Evolutionary conservation across 169 alveolate species (phyloP), one percentile per base, ranked within the genome.

Genomic region (Plasmodium relictum): DNA sequence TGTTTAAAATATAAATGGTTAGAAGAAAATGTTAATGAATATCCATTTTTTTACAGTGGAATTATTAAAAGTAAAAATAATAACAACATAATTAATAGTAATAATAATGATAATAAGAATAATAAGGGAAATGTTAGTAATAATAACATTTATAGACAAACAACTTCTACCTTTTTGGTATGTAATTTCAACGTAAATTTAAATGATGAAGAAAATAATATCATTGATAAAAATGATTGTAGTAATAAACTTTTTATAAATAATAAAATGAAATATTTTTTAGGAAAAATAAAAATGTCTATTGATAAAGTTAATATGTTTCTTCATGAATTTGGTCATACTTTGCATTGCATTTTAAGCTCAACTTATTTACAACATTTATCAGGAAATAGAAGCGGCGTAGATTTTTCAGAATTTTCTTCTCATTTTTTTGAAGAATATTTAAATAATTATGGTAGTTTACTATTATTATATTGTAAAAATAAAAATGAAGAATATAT

Each of bases 241-340:
- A 12, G n/a, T 24, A 58, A 39, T 41, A 39, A 62, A 12, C 0
- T 63, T 42, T 24, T 48, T 41, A 24, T 22, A 65, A 56, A 73
- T 74, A 14, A 56, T 1, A 22, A 88, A 5, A 56, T 88, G 12
- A 54, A 22, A 20, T n/a, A 42, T 18, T 48, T 66, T 31, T 74
- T 74, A 18, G 41, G 50, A 54, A 73, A 70, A 42, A 78, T 89
- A 42, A 58, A 91, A 50, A 88, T 94, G 73, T 93, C 87, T 58
- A 31, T 78, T 14, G 69, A 61, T 44, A 70, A 78, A 48, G 95
- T 93, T 7, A 73, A 78, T 50, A 91, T 89, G 12, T 80, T 94
- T 73, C 87, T 94, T 44, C 96, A 94, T 71, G 96, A 94, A 80
- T 88, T 94, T 74, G 96, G 96, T 10, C 96, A 94, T 88, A 92